A percentile compares a stretch with the other conserved stretches of the same genome.
Conservation (phyloP, 148 eudicot genomes). For the Nepenthes mirabilis region DNA sequence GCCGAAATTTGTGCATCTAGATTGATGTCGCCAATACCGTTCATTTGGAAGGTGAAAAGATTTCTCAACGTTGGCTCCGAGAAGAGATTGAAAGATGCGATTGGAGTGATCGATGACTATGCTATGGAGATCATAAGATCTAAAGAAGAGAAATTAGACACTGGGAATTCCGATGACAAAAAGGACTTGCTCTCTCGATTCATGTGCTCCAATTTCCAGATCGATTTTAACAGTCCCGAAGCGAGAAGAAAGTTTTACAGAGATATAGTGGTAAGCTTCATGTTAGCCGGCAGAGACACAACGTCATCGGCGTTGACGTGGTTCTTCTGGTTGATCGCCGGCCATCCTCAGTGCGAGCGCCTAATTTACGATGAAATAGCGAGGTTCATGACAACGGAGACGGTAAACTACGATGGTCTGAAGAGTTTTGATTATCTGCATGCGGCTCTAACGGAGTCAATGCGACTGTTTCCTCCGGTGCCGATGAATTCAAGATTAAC, state of each 20-base stretch:
- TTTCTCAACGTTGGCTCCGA: slow-evolving; percentile 34
- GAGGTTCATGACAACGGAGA: not conserved
- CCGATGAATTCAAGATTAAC: slow-evolving; percentile 26
- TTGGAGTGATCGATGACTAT: slow-evolving; percentile 19
- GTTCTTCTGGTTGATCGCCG: slow-evolving; percentile 24
- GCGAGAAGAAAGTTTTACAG: slow-evolving; percentile 14
- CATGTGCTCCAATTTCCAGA: slow-evolving; percentile 8
- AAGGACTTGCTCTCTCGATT: slow-evolving; percentile 8
- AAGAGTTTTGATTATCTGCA: slow-evolving; percentile 27
- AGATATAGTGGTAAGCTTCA: slow-evolving; percentile 24
- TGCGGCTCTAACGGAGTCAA: slow-evolving; percentile 28
- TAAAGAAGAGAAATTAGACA: slow-evolving; percentile 3
- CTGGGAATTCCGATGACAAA: not conserved
- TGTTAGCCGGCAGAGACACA: slow-evolving; percentile 20
- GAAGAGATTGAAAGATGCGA: slow-evolving; percentile 25
- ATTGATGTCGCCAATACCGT: slow-evolving; percentile 18
- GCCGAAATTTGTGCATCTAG: slow-evolving; percentile 24
- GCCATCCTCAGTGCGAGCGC: slow-evolving; percentile 12
- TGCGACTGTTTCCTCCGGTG: slow-evolving; percentile 38
- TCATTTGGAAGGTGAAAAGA: slow-evolving; percentile 36
- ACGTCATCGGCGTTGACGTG: slow-evolving; percentile 23
- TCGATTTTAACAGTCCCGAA: slow-evolving; percentile 14
- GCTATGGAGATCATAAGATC: slow-evolving; percentile 8
- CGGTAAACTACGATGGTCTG: slow-evolving; percentile 15
- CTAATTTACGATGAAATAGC: slow-evolving; percentile 20